Evolutionary conservation across 768 basidiomycete species (phyloP), one percentile per base, ranked within the genome.

Genomic region (Vishniacozyma victoriae): DNA sequence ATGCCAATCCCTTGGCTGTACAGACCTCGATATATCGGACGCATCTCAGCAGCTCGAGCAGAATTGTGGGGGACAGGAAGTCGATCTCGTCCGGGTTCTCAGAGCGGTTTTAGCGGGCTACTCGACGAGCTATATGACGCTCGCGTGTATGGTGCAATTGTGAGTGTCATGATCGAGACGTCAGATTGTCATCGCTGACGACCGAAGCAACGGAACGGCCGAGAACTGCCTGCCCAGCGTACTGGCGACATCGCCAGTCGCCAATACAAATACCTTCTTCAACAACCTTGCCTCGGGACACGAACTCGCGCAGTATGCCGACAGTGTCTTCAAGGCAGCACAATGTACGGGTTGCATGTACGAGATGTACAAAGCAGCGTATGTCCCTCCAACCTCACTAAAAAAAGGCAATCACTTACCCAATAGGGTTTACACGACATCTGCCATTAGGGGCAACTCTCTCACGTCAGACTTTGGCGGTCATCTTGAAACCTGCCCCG

Each of bases 321-420:
- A 59, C 29, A 55, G 41, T 5, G 62, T 68, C 13, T 71, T 66
- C 29, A 50, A 36, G 4, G 31, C 41, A 3, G 54, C 62, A n/a
- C 22, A 53, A 52, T 71, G 69, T 48, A 59, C 60, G 3, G 69
- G 69, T 22, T 71, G 69, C 37, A 63, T 66, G 58, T 60, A 67
- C 44, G 66, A 71, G 46, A 29, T 71, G 29, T 68, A 60, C 50
- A 71, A 71, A 48, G 58, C 69, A 12, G 61, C 66, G 62, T 64
- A 20, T 52, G 62, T 64, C 11, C 29, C 29, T n/a, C n/a, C n/a
- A 9, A n/a, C 29, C 9, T 33, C 9, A 9, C n/a, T 33, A 33
- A 16, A 22, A 53, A 14, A 13, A 40, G 9, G 15, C 18, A 20
- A 22, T 36, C n/a, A 39, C 24, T 37, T 19, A 14, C 22, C 40